Base-by-base conservation (phyloP, 31 red algal species). In the Endocladia muricata region DNA sequence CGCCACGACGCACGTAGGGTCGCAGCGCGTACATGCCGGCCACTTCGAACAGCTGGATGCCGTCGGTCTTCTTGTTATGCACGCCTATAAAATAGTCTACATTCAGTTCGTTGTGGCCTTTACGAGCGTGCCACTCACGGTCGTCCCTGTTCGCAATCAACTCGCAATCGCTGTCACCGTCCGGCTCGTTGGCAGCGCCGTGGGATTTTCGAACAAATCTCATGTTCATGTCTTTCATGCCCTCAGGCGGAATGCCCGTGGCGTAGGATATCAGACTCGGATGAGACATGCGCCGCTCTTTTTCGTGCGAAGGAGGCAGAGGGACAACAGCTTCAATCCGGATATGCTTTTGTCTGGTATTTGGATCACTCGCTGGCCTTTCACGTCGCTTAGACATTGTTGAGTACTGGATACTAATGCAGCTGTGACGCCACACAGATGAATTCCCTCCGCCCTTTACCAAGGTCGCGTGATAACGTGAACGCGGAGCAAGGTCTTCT, bases 61-160 rank as follows among this genome's bases (percentile, higher is more conserved):
- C 69, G 32, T 76, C 68, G 55, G 74, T 88, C 23, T 63, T 71
- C 58, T 80, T 79, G 34, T 79, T 72, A 51, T 76, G 85, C 37
- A 88, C 68, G 38, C 85, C 85, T 19, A 88, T 54, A 29, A 80
- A 88, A 48, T 88, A 80, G 49, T 88, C 75, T 26, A 41, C 55
- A 37, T 80, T 79, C 59, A 88, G 29, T 11, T 80, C 76, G 32
- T 79, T 63, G 68, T 64, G 71, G 26, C 85, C 74, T 22, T 47
- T 65, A 21, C 17, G 25, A 11, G 70, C 81, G 15, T 44, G 54
- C 81, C 70, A 74, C 54, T 63, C 59, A 42, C 25, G 54, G 6
- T 52, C 70, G 19, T 52, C 39, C 4, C 19, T 37, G 1, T 56
- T 44, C 42, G 41, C 81, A 63, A 85, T 21, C 68, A 85, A 49